Conservation (phyloP, 345 rosid species). For the Cardiospermum halicacabum region DNA sequence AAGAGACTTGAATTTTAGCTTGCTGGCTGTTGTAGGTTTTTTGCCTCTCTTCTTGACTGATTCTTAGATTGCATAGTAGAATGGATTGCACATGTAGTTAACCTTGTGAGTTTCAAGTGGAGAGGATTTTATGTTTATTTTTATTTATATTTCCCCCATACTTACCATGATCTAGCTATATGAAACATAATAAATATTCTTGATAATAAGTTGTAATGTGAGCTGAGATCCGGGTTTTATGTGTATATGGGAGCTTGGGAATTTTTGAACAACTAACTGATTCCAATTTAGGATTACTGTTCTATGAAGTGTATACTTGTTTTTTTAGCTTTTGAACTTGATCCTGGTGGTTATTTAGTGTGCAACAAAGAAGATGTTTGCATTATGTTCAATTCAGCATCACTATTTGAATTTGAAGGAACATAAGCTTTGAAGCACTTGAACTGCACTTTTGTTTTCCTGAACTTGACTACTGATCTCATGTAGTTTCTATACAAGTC, state of each 20-base stretch:
- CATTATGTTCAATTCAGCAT: neutral
- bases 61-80: neutral
- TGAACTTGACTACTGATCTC: neutral
- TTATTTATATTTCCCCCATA: neutral
- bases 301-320: neutral
- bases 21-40: neutral
- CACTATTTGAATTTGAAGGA: neutral
- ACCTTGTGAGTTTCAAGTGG: neutral
- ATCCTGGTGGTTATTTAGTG: conserved; percentile 2
- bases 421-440: neutral
- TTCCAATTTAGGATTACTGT: neutral
- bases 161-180: neutral
- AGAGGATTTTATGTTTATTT: no score
- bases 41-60: neutral
- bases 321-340: neutral
- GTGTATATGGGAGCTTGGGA: neutral
- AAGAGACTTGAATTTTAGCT: neutral
- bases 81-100: neutral
- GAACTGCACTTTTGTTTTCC: neutral
- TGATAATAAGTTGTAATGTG: neutral
- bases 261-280: neutral
- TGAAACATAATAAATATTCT: neutral
- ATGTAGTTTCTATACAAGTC: neutral
- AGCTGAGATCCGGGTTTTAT: neutral
- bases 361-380: neutral